Evolutionary conservation across 2,329 filamentous ascomycete species (phyloP).

Genomic region (Nemania diffusa): DNA sequence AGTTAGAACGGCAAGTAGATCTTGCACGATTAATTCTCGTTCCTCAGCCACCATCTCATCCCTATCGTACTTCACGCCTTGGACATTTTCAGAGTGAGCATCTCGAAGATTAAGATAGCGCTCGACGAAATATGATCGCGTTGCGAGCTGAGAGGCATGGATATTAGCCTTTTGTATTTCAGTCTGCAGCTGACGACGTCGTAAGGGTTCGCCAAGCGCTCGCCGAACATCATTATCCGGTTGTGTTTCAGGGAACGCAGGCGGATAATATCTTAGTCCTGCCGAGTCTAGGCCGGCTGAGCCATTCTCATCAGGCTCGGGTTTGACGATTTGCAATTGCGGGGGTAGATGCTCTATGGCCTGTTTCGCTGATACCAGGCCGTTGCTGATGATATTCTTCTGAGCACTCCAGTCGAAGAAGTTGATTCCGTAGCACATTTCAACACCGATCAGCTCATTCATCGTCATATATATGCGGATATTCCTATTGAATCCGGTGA

Average conservation of each 20-base stretch:
- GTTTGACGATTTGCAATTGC: constrained; percentile 69
- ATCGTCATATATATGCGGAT: constrained; percentile 84
- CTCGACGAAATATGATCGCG: constrained; percentile 85
- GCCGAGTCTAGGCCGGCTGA: constrained; percentile 53
- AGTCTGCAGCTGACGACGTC: constrained; percentile 72
- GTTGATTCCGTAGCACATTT: constrained; percentile 83
- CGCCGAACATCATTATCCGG: constrained; percentile 63
- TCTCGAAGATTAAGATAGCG: constrained; percentile 84
- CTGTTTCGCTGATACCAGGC: constrained; percentile 75
- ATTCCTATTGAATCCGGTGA: constrained; percentile 84
- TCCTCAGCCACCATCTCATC: constrained; percentile 77
- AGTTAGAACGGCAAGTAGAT: constrained; percentile 77
- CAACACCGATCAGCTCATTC: constrained; percentile 80
- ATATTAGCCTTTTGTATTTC: constrained; percentile 95
- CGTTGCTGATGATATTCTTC: constrained; percentile 75
- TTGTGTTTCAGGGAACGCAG: constrained; percentile 59
- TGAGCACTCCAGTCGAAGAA: constrained; percentile 83
- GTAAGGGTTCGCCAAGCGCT: constrained; percentile 59
- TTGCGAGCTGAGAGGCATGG: constrained; percentile 82
- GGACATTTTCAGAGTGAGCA: constrained; percentile 57
- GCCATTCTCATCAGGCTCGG: constrained; percentile 52
- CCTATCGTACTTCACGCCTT: constrained; percentile 49
- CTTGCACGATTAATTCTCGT: constrained; percentile 82
- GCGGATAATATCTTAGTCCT: constrained; percentile 63
- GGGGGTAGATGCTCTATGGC: constrained; percentile 74